Percentiles rank a stretch among this genome's conserved stretches.
These are phyloP conservation scores for Cyclotella choctawhatcheeana DNA, from an alignment of 108 stramenopile genomes.

Conservation along the genomic window DNA sequence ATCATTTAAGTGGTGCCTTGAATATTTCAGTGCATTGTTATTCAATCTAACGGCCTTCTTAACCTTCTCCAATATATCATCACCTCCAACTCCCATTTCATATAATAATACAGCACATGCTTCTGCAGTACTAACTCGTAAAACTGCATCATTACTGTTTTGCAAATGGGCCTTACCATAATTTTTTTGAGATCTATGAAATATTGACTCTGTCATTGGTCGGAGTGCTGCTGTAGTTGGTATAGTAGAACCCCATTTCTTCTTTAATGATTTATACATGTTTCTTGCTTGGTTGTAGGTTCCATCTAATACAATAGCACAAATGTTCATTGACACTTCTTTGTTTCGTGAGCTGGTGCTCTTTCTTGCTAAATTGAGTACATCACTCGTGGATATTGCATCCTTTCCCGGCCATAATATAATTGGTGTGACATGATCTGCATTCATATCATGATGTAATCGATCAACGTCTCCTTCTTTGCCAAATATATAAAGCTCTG, in stretches of 20 bases:
- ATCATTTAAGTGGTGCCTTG: not conserved
- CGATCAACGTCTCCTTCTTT: slow-evolving; percentile 33
- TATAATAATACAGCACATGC: slow-evolving; percentile 42
- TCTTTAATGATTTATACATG: slow-evolving; percentile 41
- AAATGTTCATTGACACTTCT: not conserved
- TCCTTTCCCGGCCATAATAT: slow-evolving; percentile 42
- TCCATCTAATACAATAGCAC: slow-evolving; percentile 43
- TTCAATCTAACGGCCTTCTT: slow-evolving; percentile 37
- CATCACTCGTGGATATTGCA: slow-evolving; percentile 24
- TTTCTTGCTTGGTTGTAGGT: slow-evolving; percentile 44
- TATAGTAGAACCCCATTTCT: slow-evolving; percentile 6
- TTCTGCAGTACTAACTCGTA: slow-evolving; percentile 49
- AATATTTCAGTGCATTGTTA: slow-evolving; percentile 20
- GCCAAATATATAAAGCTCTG: slow-evolving; percentile 36
- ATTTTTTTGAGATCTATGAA: slow-evolving; percentile 50
- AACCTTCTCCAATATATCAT: slow-evolving; percentile 11
- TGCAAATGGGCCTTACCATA: slow-evolving; percentile 40
- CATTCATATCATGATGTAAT: slow-evolving; percentile 20
- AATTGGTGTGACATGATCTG: slow-evolving; percentile 19
- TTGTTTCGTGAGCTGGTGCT: not conserved
- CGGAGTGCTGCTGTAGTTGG: slow-evolving; percentile 4
- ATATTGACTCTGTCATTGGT: slow-evolving; percentile 6
- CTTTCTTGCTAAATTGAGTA: not conserved
- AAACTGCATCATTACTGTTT: slow-evolving; percentile 8
- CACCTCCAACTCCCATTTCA: slow-evolving; percentile 28